These are phyloP conservation scores for Dactylella cylindrospora DNA, from an alignment of 2,329 filamentous ascomycete genomes.

Conservation along the genomic window DNA sequence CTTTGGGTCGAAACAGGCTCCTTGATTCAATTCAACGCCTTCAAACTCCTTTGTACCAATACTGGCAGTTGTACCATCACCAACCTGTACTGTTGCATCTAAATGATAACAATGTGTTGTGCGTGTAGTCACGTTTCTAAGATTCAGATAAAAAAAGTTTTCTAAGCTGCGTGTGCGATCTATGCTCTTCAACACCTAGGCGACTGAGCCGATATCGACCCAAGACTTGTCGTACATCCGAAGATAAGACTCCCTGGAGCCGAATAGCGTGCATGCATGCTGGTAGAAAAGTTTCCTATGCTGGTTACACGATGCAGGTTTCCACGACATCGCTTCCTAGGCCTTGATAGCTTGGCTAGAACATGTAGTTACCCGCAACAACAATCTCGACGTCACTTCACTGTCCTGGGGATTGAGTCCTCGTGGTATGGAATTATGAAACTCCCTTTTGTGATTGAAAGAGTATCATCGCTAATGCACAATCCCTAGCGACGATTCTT, in stretches of 20 bases:
- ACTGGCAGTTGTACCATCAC: too few relatives aligned
- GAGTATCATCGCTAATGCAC: neutral
- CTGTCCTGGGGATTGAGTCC: conserved; percentile 71
- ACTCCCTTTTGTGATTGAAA: neutral
- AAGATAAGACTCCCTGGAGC: neutral
- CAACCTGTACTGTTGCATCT: too few relatives aligned
- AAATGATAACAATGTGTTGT: conserved; percentile 37
- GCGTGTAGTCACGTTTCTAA: conserved; percentile 18
- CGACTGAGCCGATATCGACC: neutral
- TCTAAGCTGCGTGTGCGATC: conserved; percentile 6
- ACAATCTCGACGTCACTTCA: conserved; percentile 10
- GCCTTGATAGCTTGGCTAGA: neutral
- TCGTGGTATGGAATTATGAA: conserved; percentile 57
- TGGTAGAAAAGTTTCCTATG: neutral
- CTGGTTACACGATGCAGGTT: conserved; percentile 17
- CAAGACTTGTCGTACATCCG: neutral
- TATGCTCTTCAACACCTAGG: conserved; percentile 7
- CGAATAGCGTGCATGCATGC: conserved; percentile 20
- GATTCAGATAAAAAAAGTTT: conserved; percentile 10
- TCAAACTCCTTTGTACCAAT: too few relatives aligned
- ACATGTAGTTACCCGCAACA: neutral
- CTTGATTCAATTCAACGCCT: too few relatives aligned
- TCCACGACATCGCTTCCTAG: neutral
- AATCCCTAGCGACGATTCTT: conserved; percentile 76
- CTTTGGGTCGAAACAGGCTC: too few relatives aligned